Conservation (phyloP, 1,284 basidiomycete species). For the Ganoderma lucidum region DNA sequence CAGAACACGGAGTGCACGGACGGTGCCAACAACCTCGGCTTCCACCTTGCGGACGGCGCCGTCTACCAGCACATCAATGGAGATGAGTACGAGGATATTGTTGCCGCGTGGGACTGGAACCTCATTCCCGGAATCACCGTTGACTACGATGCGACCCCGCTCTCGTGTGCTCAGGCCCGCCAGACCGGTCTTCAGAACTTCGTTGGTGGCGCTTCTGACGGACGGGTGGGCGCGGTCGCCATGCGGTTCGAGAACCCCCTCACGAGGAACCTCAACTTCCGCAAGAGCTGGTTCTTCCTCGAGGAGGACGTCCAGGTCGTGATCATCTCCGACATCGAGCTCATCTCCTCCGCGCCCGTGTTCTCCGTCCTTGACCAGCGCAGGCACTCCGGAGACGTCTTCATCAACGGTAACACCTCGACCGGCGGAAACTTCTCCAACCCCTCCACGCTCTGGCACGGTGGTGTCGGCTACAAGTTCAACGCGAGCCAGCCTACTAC, state of each 20-base stretch:
- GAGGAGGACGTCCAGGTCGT: constrained; percentile 67
- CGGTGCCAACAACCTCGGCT: constrained; percentile 69
- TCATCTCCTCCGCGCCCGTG: constrained; percentile 55
- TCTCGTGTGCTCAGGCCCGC: constrained; percentile 52
- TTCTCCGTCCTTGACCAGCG: constrained; percentile 74
- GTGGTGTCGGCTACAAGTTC: constrained; percentile 62
- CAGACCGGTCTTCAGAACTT: constrained; percentile 59
- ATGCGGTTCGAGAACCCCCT: constrained; percentile 72
- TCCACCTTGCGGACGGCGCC: constrained; percentile 72
- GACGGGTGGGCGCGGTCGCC: constrained; percentile 58
- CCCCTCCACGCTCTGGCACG: constrained; percentile 60
- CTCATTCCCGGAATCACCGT: constrained; percentile 72
- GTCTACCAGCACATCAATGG: constrained; percentile 70
- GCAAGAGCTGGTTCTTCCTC: constrained; percentile 79
- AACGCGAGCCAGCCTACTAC: constrained; percentile 37
- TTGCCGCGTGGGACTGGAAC: constrained; percentile 78
- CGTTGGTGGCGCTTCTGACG: constrained; percentile 71
- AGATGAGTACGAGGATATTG: constrained; percentile 74
- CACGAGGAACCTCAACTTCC: constrained; percentile 62
- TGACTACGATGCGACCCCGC: constrained; percentile 61
- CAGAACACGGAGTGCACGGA: constrained; percentile 73
- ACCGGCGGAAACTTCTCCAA: constrained; percentile 46
- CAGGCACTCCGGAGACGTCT: constrained; percentile 50
- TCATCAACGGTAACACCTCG: constrained; percentile 50
- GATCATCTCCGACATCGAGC: constrained; percentile 61